phyloP scores from a whole-genome alignment of 345 rosid species.

The Eucalyptus virginea region DNA sequence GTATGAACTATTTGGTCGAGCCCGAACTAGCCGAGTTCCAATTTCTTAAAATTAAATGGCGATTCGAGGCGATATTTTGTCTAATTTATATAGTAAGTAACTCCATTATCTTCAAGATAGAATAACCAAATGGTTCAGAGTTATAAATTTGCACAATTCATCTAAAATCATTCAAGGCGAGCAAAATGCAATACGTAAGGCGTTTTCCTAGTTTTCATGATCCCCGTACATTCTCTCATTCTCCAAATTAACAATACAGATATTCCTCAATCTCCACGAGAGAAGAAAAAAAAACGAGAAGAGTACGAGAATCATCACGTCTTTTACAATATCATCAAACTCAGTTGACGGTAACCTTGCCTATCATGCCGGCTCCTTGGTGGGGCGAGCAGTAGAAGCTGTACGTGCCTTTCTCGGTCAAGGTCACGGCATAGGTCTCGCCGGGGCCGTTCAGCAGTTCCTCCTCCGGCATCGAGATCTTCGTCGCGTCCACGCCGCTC shows the following conservation, averaged over 20 bases:
- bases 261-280: not conserved
- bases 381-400: slow-evolving; percentile 77
- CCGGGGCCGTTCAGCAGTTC: slow-evolving; percentile 63
- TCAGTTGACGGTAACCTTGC: slow-evolving; percentile 74
- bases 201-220: not conserved
- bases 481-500: slow-evolving; percentile 59
- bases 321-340: not conserved
- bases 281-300: not conserved
- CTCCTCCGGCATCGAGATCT: slow-evolving; percentile 74
- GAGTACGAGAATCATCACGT: not conserved
- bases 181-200: not conserved
- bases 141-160: not conserved
- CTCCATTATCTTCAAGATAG: not conserved
- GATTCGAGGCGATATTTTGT: not conserved
- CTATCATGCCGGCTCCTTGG: slow-evolving; percentile 94
- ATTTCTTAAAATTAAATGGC: too few relatives aligned
- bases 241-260: not conserved
- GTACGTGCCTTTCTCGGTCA: slow-evolving; percentile 70
- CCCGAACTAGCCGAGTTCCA: too few relatives aligned
- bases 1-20: not conserved
- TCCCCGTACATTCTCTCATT: not conserved
- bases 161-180: not conserved
- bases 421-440: slow-evolving; percentile 51
- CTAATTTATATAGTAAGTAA: not conserved
- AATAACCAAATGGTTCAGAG: not conserved